phyloP scores from a whole-genome alignment of 257 asterid species.

The Salvia hispanica region DNA sequence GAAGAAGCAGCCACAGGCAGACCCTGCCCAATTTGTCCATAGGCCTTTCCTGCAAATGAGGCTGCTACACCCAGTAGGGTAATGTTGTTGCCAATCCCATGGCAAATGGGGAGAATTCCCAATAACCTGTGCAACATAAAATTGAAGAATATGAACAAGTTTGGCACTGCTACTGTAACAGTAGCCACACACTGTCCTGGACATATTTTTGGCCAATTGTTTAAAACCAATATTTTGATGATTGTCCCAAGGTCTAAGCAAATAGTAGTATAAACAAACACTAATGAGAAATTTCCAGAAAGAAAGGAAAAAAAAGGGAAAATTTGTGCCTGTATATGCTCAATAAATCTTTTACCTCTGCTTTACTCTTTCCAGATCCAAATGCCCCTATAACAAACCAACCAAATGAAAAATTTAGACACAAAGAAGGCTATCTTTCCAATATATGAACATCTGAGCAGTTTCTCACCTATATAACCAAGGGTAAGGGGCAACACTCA shows the following conservation, averaged over 20 bases:
- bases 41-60: constrained; percentile 97
- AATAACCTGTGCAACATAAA: constrained; percentile 50
- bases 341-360: constrained; percentile 75
- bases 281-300: neutral
- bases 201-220: constrained; percentile 7
- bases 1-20: constrained; percentile 88
- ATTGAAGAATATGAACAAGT: constrained; percentile 1
- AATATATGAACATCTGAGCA: constrained; percentile 22
- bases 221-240: neutral
- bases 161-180: neutral
- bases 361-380: constrained; percentile 88
- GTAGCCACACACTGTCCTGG: neutral
- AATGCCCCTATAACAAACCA: constrained; percentile 67
- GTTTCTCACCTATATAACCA: constrained; percentile 81
- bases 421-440: constrained; percentile 18
- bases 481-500: constrained; percentile 95
- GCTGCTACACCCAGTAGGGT: constrained; percentile 89
- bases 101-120: constrained; percentile 88
- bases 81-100: constrained; percentile 93
- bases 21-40: constrained; percentile 95
- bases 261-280: neutral
- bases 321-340: too few relatives aligned
- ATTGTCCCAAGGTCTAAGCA: neutral
- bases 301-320: neutral
- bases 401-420: constrained; percentile 23